Evolutionary conservation across 2,329 filamentous ascomycete species (phyloP).

Genomic region (Diaporthe sp.): DNA sequence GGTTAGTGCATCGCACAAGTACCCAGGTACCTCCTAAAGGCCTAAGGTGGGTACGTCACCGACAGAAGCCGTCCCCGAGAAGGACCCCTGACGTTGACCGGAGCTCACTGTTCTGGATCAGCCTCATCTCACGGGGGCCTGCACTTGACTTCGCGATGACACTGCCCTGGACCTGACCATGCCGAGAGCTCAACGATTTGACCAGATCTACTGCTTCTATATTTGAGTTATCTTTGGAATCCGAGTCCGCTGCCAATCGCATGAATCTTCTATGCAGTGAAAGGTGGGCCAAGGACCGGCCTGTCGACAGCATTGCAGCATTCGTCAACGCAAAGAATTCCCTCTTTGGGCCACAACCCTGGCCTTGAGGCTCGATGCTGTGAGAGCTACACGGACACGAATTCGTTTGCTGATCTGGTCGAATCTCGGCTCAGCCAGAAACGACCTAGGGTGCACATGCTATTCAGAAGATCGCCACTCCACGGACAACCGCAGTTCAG

Average conservation of each 20-base stretch:
- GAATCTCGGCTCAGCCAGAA: slow-evolving; percentile 24
- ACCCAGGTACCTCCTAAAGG: not conserved
- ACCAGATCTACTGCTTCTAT: not conserved
- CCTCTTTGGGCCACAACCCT: slow-evolving; percentile 11
- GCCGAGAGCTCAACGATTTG: not conserved
- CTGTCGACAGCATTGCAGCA: not conserved
- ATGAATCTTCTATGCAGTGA: not conserved
- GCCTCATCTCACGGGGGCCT: not conserved
- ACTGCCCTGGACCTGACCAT: not conserved
- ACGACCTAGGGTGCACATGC: slow-evolving; percentile 10
- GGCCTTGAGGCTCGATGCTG: slow-evolving; percentile 6
- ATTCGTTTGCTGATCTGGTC: slow-evolving; percentile 6
- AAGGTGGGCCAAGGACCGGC: not conserved
- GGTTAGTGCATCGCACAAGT: not conserved
- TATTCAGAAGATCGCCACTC: slow-evolving; percentile 28
- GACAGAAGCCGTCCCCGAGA: not conserved
- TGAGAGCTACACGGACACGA: slow-evolving; percentile 3
- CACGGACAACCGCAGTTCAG: slow-evolving; percentile 6
- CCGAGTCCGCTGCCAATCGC: not conserved
- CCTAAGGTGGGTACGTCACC: slow-evolving; percentile 16
- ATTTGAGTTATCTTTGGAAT: not conserved
- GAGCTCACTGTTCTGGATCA: not conserved
- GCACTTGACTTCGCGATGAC: not conserved
- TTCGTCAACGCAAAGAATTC: slow-evolving; percentile 18
- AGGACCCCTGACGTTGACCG: slow-evolving; percentile 4